Evolutionary conservation across 169 alveolate species (phyloP).

Genomic region (Eimeria brunetti): DNA sequence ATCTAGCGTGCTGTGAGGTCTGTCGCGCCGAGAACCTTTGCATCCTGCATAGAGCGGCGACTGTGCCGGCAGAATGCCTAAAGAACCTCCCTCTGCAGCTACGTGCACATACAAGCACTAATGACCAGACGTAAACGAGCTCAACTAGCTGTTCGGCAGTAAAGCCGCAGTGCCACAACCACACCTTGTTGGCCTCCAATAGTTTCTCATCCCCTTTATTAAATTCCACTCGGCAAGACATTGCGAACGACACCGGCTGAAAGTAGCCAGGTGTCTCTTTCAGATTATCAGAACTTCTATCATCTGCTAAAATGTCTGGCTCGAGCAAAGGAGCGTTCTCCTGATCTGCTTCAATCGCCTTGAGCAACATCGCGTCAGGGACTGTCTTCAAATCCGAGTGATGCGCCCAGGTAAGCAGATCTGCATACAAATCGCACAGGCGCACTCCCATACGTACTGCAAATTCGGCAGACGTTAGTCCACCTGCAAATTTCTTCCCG

Average conservation of each 20-base stretch:
- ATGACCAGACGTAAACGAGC: not conserved
- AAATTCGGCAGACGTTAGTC: not conserved
- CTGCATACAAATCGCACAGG: slow-evolving; percentile 22
- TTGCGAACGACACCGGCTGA: slow-evolving; percentile 81
- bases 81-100: not conserved
- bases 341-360: slow-evolving; percentile 70
- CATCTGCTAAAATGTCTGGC: not conserved
- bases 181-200: not conserved
- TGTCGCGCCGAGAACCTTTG: not conserved
- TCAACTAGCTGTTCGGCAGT: not conserved
- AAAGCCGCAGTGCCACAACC: not conserved
- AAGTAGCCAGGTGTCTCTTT: not conserved
- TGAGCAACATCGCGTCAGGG: slow-evolving; percentile 69
- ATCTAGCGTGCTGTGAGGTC: not conserved
- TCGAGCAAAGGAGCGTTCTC: not conserved
- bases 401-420: slow-evolving; percentile 83
- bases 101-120: not conserved
- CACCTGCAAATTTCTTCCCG: not conserved
- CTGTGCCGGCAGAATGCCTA: not conserved
- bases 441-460: not conserved
- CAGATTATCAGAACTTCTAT: not conserved
- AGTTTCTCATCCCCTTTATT: slow-evolving; percentile 18
- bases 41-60: not conserved
- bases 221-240: slow-evolving; percentile 80
- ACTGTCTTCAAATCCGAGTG: slow-evolving; percentile 76